Evolutionary conservation across 1,284 basidiomycete genomes (phyloP), one percentile per base, ranked within the genome.

Genomic region (Porodaedalea pini): DNA sequence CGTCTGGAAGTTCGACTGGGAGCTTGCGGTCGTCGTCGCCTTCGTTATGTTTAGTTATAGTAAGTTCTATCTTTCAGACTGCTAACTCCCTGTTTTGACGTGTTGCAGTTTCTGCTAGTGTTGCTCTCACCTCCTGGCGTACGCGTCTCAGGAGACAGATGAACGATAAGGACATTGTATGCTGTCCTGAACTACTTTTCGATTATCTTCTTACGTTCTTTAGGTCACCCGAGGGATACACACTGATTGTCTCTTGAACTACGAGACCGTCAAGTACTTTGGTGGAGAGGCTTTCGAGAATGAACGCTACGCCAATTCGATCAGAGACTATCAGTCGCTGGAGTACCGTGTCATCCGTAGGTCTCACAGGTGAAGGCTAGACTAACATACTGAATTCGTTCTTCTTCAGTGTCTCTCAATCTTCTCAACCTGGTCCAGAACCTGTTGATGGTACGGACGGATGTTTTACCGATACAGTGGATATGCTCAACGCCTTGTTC

Each of bases 201-300:
- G 45, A 29, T 59, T 56, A 51, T 27, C 21, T n/a, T 21, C 23
- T 40, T 4, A 57, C 59, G 8, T 3, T 55, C 2, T 23, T 31
- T 54, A 87, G 81, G 69, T 85, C 25, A 88, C 84, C 11, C 81
- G 88, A 47, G 86, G 84, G 13, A 90, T 91, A 53, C 86, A 92
- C 66, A 89, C 89, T 3, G 90, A 92, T 67, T 85, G 83, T 64
- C 72, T 90, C 44, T 78, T 93, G 65, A 88, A 92, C 71, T 87
- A 92, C 66, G 91, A 92, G 72, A 86, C 88, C 10, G 88, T 93
- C 62, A 91, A 91, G 69, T 91, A 90, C 71, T 93, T 92, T 69
- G 82, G 83, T 31, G 89, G 90, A 27, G 92, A 95, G 70, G 77
- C 81, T 32, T 87, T 91, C 66, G 92, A 94, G 68, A 82, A 81